phyloP scores from a whole-genome alignment of 2,329 filamentous ascomycete genomes.

The Fusarium chlamydosporum region DNA sequence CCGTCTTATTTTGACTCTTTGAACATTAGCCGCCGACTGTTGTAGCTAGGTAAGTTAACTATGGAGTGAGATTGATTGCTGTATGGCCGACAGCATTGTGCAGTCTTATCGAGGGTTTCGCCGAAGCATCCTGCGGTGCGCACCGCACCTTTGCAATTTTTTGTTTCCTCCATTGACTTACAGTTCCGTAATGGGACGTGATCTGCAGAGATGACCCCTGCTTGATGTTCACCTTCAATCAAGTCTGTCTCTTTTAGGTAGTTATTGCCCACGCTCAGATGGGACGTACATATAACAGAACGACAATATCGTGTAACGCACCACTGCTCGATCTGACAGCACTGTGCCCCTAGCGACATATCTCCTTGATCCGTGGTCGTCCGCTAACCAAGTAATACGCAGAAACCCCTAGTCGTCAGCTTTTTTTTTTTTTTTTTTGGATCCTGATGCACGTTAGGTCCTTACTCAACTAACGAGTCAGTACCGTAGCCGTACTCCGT shows the following conservation, averaged over 20 bases:
- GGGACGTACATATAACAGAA: conserved; percentile 34
- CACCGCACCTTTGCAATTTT: conserved; percentile 27
- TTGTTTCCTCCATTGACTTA: conserved; percentile 13
- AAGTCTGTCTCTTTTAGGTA: conserved; percentile 14
- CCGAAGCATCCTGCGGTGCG: conserved; percentile 7
- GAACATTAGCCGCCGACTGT: conserved; percentile 18
- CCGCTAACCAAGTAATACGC: conserved; percentile 21
- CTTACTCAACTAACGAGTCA: conserved; percentile 41
- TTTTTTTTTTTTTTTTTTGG: too few species aligned
- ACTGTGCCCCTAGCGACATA: conserved; percentile 15
- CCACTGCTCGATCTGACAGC: conserved; percentile 26
- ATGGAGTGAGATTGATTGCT: conserved; percentile 21
- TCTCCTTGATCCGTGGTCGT: conserved; percentile 24
- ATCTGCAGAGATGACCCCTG: conserved; percentile 17
- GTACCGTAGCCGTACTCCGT: conserved; percentile 26
- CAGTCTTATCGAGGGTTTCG: conserved; percentile 12
- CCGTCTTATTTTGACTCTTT: conserved; percentile 27
- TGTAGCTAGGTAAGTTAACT: not conserved
- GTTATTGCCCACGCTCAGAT: conserved; percentile 8
- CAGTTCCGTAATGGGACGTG: conserved; percentile 13
- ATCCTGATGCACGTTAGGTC: conserved; percentile 6
- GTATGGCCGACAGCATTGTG: not conserved
- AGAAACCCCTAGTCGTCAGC: conserved; percentile 26
- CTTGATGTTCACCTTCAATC: conserved; percentile 25
- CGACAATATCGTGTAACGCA: conserved; percentile 20